Evolutionary conservation across 2,329 filamentous ascomycete species (phyloP), one percentile per base, ranked within the genome.

Genomic region (Pseudocercospora macadamiae): DNA sequence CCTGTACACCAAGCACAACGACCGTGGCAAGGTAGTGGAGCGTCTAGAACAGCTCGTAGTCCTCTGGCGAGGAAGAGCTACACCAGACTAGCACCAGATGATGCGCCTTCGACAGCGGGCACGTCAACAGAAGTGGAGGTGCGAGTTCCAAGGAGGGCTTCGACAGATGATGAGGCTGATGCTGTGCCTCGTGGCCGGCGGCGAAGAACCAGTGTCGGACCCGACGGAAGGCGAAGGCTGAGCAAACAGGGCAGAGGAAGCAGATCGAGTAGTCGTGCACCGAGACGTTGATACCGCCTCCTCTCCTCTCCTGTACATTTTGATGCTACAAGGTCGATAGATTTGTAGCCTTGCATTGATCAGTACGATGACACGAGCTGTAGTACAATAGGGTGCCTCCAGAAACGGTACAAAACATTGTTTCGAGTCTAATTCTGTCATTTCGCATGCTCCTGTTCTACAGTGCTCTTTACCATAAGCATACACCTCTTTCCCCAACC

Each of bases 41-140:
- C 58, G 2, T 36, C 55, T 4, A 64, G 75, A n/a, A 71, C 67
- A 6, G 77, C 76, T 51, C 73, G 75, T 25, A 79, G 77, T 59
- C 79, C 79, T 2, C 72, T 81, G 18, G 77, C 78, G 3, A 73
- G 77, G 44, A 74, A 75, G 59, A 79, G 77, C 63, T 79, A 77
- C 60, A 68, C 66, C 1, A 62, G 60, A 4, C 51, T 66, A 21
- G 68, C 61, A 8, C 62, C 58, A 6, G 61, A 65, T 6, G 65
- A 66, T 30, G 61, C 60, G 5, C 59, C 61, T 2, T 60, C 58
- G 1, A 56, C 60, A 2, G 64, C 59, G 4, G 64, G 60, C 2
- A 60, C 57, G 12, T 51, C 56, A 10, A 59, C 59, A 1, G 64
- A 66, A 34, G 48, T 66, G 1, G 65, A 65, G 21, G 65, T 66